phyloP scores from a whole-genome alignment of 2,329 filamentous ascomycete genomes.

The Colletotrichum sidae region DNA sequence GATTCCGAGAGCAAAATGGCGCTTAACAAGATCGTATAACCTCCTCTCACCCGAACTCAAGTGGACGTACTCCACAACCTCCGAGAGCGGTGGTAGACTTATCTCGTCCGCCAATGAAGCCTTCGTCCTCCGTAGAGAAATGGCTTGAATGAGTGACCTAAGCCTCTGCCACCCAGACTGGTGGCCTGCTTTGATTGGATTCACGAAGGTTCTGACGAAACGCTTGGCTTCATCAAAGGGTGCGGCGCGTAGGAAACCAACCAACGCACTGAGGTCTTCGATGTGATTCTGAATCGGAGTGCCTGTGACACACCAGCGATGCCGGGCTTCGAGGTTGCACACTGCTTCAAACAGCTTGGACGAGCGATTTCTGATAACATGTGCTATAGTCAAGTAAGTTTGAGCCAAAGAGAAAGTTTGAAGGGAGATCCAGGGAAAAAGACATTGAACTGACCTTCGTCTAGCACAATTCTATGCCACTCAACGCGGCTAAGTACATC shows the following conservation, averaged over 20 bases:
- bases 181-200: neutral
- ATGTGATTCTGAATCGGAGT: neutral
- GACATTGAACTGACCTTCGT: neutral
- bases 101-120: neutral
- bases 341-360: neutral
- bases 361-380: neutral
- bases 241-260: neutral
- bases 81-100: neutral
- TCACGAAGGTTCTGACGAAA: neutral
- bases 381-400: neutral
- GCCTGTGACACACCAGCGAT: neutral
- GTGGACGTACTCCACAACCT: neutral
- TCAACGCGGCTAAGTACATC: neutral
- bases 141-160: neutral
- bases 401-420: neutral
- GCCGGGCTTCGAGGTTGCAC: neutral
- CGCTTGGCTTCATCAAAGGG: neutral
- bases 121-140: neutral
- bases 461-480: neutral
- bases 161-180: neutral
- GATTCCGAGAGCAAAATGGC: neutral
- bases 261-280: neutral
- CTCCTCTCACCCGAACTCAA: neutral
- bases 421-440: neutral
- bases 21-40: neutral